Percentiles rank a stretch among this genome's conserved stretches.
Evolutionary conservation across 164 flowering plant species (phyloP).

Genomic region (Stephania japonica): DNA sequence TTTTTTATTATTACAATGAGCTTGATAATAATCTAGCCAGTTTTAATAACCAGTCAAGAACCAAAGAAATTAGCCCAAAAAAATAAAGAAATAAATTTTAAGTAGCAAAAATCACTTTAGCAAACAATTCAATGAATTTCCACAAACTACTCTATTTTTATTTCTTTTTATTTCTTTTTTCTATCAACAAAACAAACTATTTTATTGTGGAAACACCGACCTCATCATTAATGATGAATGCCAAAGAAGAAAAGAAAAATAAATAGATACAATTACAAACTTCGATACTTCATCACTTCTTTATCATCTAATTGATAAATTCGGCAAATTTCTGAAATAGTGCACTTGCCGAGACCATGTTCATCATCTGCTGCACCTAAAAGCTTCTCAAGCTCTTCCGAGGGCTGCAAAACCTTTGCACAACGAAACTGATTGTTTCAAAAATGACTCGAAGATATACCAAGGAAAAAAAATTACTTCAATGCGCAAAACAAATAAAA

Average conservation of each 20-base stretch:
- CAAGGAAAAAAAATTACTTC: not conserved
- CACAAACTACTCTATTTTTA: not conserved
- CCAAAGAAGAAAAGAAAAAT: not conserved
- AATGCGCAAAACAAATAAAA: not conserved
- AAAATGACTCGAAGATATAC: too few species aligned
- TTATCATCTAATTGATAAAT: conserved; percentile 38
- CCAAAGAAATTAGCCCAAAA: not conserved
- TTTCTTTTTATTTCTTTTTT: too few species aligned
- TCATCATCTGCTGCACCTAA: conserved; percentile 19
- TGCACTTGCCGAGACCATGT: conserved; percentile 37
- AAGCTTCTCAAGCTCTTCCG: conserved; percentile 52
- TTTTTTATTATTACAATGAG: too few species aligned
- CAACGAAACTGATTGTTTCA: not conserved
- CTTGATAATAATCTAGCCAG: not conserved
- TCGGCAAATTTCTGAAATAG: conserved; percentile 55
- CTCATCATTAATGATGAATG: not conserved
- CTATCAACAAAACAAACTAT: too few species aligned
- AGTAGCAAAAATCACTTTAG: not conserved
- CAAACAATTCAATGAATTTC: not conserved
- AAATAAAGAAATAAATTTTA: too few species aligned
- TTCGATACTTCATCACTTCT: conserved; percentile 53
- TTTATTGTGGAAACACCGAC: not conserved
- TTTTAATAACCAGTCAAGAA: not conserved
- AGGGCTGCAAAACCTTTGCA: conserved; percentile 58
- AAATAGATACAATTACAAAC: conserved; percentile 21